Evolutionary conservation across 2,329 filamentous ascomycete genomes (phyloP), one percentile per base, ranked within the genome.

Genomic region (Fusarium equiseti): DNA sequence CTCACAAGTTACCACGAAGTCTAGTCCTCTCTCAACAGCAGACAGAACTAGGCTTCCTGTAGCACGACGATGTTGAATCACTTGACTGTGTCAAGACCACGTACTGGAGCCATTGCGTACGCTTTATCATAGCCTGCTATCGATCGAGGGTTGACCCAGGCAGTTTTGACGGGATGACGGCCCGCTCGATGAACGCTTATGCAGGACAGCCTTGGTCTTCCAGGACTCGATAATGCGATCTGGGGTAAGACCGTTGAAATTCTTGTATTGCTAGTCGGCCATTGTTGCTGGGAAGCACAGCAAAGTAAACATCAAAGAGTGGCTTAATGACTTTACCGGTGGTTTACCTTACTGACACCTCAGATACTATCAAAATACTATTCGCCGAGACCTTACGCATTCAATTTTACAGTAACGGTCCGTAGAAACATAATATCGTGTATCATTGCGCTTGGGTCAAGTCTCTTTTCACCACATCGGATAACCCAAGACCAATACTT

Each of bases 91-190:
- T 22, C 9, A 45, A 11, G 15, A 40, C 26, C 18, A 20, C 12
- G 18, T 15, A 18, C 31, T 65, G 55, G 51, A 42, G 61, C 8
- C 31, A 50, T 53, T 27, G 22, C 49, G 57, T 49, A 26, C 6
- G 29, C 26, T 48, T 29, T 12, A 32, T 31, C 29, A 64, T 40
- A 24, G 42, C 54, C 40, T 26, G 24, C 24, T 52, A 20, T 26
- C 29, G 18, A 12, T 42, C 15, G 22, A 12, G 26, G 43, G 26
- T 22, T 29, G 48, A 31, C 10, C 5, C 16, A 31, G 18, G 35
- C 24, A 45, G 15, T 29, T 45, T 38, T 32, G n/a, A 24, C 22
- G 40, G 29, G 11, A 11, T 38, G 38, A 42, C 46, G 27, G 27
- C 31, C 38, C n/a, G 48, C 16, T 43, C 16, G 9, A 15, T 42